Base-by-base conservation (phyloP, 306 rosid genomes). In the Inga leiocalycina region DNA sequence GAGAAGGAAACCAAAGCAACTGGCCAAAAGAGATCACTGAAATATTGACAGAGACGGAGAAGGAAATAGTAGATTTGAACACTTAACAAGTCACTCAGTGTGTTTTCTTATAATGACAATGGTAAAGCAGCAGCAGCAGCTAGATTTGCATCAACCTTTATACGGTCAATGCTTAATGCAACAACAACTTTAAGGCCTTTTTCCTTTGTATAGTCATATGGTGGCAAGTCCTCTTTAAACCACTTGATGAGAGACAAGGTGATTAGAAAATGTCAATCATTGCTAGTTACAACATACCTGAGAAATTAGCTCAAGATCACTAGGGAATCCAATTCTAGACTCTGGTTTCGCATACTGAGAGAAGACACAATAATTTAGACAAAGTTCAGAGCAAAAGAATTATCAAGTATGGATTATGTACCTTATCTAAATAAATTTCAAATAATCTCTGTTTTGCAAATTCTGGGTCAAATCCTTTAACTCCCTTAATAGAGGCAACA, bases 161-260 rank as follows among this genome's bases (percentile, higher is more conserved):
- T 89, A 43, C 93, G 93, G 88, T 96, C 99, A 88, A 97, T 98
- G 79, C 99, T 96, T 52, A 98, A 96, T 44, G 99, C 99, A 86
- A 96, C 99, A 83, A 97, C 98, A 84, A 96, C 99, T 89, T 96
- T 96, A 83, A 96, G 97, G 79, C 97, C 99, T 87, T 92, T 92
- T 88, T 85, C 84, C 89, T 86, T 89, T 96, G 83, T 97, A 96
- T 98, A 93, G 90, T 83, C 71, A 79, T 17, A 75, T 54, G 44
- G 67, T 4, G 49, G 52, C 81, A 84, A 44, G 43, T 34, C 83
- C 71, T 59, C 75, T 85, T 45, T 79, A 65, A 79, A 84, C 81
- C 30, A 51, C 83, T 65, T 51, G 51, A 75, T 78, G 84, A 77
- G 84, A 54, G 62, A 81, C 80, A 75, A 83, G 44, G 62, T 22